phyloP scores from a whole-genome alignment of 116 monocot species.

The Zostera marina region DNA sequence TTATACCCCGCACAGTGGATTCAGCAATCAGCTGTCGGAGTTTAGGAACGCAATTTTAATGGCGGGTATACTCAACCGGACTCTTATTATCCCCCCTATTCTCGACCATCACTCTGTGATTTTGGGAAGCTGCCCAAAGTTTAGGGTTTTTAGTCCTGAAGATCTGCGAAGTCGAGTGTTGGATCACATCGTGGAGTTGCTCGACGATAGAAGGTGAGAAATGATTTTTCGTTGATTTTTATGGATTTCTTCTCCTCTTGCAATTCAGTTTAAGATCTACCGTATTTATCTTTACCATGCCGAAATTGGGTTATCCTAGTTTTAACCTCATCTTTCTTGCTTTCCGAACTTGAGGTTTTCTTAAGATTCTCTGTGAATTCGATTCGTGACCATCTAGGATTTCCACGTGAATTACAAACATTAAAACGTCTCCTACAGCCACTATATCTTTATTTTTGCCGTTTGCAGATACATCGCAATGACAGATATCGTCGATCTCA shows the following conservation, averaged over 20 bases:
- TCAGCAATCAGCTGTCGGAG: conserved; percentile 92
- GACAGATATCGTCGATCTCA: conserved; percentile 66
- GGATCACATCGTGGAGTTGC: conserved; percentile 65
- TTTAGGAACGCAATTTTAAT: conserved; percentile 59
- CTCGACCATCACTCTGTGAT: conserved; percentile 93
- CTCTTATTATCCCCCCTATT: conserved; percentile 69
- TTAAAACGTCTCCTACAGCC: too few relatives aligned
- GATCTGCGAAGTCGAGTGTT: conserved; percentile 46
- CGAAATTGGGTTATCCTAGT: too few relatives aligned
- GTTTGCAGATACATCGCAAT: conserved; percentile 69
- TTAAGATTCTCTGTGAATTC: too few relatives aligned
- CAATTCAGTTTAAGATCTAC: background rate
- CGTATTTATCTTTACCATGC: too few relatives aligned
- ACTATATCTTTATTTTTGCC: background rate
- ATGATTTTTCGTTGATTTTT: background rate
- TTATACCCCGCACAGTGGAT: conserved; percentile 98
- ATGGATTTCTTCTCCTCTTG: background rate
- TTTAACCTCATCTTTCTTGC: too few relatives aligned
- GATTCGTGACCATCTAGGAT: too few relatives aligned
- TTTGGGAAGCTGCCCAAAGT: conserved; percentile 95
- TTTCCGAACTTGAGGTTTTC: too few relatives aligned
- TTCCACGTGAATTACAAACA: too few relatives aligned
- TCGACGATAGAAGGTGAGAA: conserved; percentile 43
- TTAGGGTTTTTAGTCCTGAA: conserved; percentile 42
- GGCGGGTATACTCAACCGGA: conserved; percentile 71